Base-by-base conservation (phyloP, 2,329 filamentous ascomycete species). In the Ceratocystiopsis minuta region DNA sequence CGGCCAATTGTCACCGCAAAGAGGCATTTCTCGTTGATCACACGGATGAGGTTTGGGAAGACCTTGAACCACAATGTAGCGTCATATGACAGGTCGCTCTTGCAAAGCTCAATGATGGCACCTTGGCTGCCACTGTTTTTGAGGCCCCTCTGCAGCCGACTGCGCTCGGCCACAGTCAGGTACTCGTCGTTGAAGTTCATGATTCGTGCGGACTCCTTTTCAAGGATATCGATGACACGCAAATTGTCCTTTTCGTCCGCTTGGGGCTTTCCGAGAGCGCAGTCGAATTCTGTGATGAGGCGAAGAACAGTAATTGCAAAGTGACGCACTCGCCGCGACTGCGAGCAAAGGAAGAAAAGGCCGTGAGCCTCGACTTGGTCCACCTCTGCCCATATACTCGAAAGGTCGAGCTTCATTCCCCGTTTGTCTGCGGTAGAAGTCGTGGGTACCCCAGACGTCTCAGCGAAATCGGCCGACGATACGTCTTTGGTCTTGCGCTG, bases 281-380 rank as follows among this genome's bases (percentile, higher is more conserved):
- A 78, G 53, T 98, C 90, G 50, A 98, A 96, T 51, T 98, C 88
- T 2, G 80, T 87, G 48, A 96, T 88, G 18, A 96, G 71, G 5
- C 85, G 80, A 20, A 98, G 66, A 2, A 98, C 88, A 1, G 83
- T 94, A 41, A 98, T 84, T 3, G 90, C 87, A 57, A 90, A 93
- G 45, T 83, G 72, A 40, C 90, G 77, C 20, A 98, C 90, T 42
- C 83, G 75, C 41, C 85, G 74, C 6, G 90, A 95, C 51, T 96
- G 90, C 0, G 90, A 98, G 57, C 90, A 98, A 7, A 98, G 65
- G 56, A 98, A 98, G 65, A 98, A 98, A 3, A 98, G 62, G 0
- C 90, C 92, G 55, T 96, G 90, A 0, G 88, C 92, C 57, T 98
- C 90, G 15, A 95, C 83, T 57, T 95, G 87, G 51, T 98, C 90